Evolutionary conservation across 1,284 basidiomycete species (phyloP).

Genomic region (Ganoderma resinaceum): DNA sequence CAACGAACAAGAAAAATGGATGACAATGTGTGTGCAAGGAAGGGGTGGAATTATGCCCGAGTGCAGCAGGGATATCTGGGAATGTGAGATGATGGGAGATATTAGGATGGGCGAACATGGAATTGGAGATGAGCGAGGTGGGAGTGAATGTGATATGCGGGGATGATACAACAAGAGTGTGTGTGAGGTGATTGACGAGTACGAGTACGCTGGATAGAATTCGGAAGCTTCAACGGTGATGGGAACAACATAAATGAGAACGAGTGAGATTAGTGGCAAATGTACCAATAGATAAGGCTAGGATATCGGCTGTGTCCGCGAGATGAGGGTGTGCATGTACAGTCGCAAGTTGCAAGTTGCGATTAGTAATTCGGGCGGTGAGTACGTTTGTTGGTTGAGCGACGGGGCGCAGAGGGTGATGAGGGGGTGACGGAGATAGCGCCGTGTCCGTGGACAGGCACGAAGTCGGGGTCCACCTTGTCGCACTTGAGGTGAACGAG

Average conservation of each 20-base stretch:
- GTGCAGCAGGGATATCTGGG: neutral
- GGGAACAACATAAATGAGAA: slow-evolving; percentile 23
- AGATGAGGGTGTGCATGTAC: slow-evolving; percentile 18
- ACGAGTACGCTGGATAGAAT: slow-evolving; percentile 9
- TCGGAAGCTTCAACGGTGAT: slow-evolving; percentile 4
- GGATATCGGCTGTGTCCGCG: neutral
- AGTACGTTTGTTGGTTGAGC: slow-evolving; percentile 47
- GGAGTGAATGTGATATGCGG: neutral
- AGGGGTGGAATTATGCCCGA: slow-evolving; percentile 4
- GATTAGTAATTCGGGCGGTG: slow-evolving; percentile 50
- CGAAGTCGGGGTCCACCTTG: slow-evolving; percentile 76
- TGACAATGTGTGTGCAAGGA: neutral
- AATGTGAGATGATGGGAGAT: neutral
- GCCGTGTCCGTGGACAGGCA: slow-evolving; percentile 79
- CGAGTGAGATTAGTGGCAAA: slow-evolving; percentile 21
- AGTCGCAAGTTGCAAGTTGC: slow-evolving; percentile 8
- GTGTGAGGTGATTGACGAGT: slow-evolving; percentile 13
- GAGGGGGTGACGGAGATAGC: slow-evolving; percentile 45
- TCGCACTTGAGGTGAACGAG: slow-evolving; percentile 80
- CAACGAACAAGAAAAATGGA: neutral
- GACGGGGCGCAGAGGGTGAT: slow-evolving; percentile 43
- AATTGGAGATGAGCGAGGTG: neutral
- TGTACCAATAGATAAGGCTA: slow-evolving; percentile 12
- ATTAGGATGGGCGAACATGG: neutral
- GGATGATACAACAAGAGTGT: slow-evolving; percentile 31